Conservation (phyloP, 441 rosid species). For the Kokia cookei region DNA sequence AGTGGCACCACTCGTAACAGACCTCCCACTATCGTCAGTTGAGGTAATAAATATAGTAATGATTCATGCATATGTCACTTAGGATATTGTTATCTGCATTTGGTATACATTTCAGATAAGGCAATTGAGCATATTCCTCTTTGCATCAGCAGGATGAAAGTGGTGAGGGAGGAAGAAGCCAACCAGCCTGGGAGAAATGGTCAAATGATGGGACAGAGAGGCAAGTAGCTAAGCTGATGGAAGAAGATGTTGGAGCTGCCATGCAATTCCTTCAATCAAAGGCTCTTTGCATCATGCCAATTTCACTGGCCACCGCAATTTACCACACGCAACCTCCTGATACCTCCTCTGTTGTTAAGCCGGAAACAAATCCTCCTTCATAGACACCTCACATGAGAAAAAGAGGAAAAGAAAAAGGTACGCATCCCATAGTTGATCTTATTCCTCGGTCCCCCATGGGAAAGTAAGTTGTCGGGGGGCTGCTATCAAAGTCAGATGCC, state of each 20-base stretch:
- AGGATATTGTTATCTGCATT: not conserved
- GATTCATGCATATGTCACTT: not conserved
- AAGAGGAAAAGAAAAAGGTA: not conserved
- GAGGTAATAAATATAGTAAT: slow-evolving; percentile 48
- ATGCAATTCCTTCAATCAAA: slow-evolving; percentile 98
- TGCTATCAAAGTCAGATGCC: slow-evolving; percentile 53
- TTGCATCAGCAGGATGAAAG: slow-evolving; percentile 52
- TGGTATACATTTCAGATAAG: not conserved
- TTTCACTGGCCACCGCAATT: slow-evolving; percentile 86
- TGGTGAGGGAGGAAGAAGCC: slow-evolving; percentile 67
- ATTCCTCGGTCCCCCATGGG: slow-evolving; percentile 12
- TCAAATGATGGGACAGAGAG: slow-evolving; percentile 88
- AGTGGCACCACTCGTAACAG: slow-evolving; percentile 96
- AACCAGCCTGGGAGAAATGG: slow-evolving; percentile 98
- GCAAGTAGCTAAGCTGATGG: slow-evolving; percentile 96
- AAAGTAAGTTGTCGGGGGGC: slow-evolving; percentile 9
- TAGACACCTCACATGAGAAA: slow-evolving; percentile 21
- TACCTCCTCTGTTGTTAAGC: slow-evolving; percentile 59
- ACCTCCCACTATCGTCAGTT: slow-evolving; percentile 80
- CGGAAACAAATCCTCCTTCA: slow-evolving; percentile 60
- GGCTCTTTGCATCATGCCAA: slow-evolving; percentile 97
- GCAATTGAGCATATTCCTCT: not conserved
- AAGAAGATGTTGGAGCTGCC: slow-evolving; percentile 91
- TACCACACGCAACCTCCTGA: slow-evolving; percentile 80
- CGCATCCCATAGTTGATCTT: slow-evolving; percentile 24